Evolutionary conservation across 202 grass and related monocot species (phyloP).

Genomic region (Elaeis oleifera): DNA sequence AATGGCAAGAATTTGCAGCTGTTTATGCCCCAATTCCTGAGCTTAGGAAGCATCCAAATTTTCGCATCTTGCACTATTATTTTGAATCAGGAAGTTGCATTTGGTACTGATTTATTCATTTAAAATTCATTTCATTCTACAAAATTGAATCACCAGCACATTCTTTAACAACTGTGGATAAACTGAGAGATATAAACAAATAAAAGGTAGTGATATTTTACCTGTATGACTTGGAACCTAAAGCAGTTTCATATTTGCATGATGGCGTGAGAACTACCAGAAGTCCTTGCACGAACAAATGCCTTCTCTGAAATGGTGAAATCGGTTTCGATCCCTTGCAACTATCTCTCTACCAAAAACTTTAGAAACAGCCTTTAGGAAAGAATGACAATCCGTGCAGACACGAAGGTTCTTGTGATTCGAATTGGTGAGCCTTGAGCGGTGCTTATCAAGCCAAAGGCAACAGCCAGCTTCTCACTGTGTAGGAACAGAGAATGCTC

Average conservation of each 20-base stretch:
- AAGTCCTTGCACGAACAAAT: conserved; percentile 14
- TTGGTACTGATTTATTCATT: no score
- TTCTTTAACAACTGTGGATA: no score
- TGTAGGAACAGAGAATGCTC: conserved; percentile 12
- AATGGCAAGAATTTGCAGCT: no score
- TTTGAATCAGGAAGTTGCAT: no score
- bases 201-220: not conserved
- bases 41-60: no score
- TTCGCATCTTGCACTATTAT: no score
- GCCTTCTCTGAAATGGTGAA: conserved; percentile 15
- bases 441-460: conserved; percentile 8
- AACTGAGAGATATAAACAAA: not conserved
- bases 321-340: conserved; percentile 5
- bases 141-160: no score
- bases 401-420: conserved; percentile 15
- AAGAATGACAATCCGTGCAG: conserved; percentile 7
- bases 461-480: conserved; percentile 13
- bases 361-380: conserved; percentile 9
- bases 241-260: no score
- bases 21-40: no score
- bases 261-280: conserved; percentile 3
- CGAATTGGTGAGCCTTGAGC: conserved; percentile 2
- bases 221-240: not conserved
- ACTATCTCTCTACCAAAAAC: conserved; percentile 7
- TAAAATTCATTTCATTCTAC: no score